phyloP scores from a whole-genome alignment of 1,284 basidiomycete genomes.

The Neolentinus lepideus region DNA sequence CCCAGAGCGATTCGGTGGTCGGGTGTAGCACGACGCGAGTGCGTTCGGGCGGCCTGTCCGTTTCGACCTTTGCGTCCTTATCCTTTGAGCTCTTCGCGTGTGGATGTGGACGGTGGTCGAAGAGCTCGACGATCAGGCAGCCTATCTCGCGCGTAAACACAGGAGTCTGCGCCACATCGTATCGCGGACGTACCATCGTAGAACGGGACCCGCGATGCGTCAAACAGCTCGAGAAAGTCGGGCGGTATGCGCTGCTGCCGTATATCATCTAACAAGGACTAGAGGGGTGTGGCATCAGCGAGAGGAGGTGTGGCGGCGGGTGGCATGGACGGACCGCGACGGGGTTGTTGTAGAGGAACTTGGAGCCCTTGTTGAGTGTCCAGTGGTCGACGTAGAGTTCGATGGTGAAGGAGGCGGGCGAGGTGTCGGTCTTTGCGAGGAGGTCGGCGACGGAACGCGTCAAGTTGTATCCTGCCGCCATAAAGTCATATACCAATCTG shows the following conservation, averaged over 20 bases:
- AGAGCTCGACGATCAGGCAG: slow-evolving; percentile 73
- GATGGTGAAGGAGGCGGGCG: slow-evolving; percentile 66
- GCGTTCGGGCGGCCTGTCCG: slow-evolving; percentile 36
- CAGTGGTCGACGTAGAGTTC: slow-evolving; percentile 72
- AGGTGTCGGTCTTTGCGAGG: slow-evolving; percentile 45
- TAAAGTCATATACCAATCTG: slow-evolving; percentile 10
- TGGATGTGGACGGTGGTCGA: slow-evolving; percentile 52
- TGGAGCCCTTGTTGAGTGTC: slow-evolving; percentile 68
- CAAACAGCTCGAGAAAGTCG: slow-evolving; percentile 74
- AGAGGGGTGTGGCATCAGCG: slow-evolving; percentile 11
- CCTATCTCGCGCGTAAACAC: slow-evolving; percentile 31
- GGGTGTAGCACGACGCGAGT: slow-evolving; percentile 70
- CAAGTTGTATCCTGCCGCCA: slow-evolving; percentile 64
- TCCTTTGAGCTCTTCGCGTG: slow-evolving; percentile 23
- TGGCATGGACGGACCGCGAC: slow-evolving; percentile 44
- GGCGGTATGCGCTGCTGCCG: slow-evolving; percentile 72
- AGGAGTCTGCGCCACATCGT: slow-evolving; percentile 5
- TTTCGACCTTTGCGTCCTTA: slow-evolving; percentile 42
- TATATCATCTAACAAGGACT: slow-evolving; percentile 76
- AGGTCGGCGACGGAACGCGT: slow-evolving; percentile 54
- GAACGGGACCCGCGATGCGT: slow-evolving; percentile 60
- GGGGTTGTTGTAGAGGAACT: slow-evolving; percentile 73
- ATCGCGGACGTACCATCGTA: slow-evolving; percentile 56
- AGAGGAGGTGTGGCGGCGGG: not conserved
- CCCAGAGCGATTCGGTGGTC: slow-evolving; percentile 66